Evolutionary conservation across 768 basidiomycete genomes (phyloP).

Genomic region (Hericium alpestre): DNA sequence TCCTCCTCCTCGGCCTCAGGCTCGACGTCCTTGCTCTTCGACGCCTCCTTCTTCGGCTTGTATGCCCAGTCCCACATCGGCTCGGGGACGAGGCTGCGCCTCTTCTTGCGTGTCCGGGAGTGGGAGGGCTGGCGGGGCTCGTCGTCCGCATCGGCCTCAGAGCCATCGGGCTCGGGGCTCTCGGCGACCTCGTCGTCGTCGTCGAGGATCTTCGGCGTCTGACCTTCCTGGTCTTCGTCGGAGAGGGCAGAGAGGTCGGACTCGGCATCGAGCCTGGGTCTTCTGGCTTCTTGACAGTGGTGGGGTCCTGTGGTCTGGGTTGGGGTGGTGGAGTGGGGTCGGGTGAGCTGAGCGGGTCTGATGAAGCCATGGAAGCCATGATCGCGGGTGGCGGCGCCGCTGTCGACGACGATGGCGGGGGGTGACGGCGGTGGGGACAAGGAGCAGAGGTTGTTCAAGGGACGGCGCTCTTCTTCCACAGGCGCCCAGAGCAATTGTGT

Average conservation of each 20-base stretch:
- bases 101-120: constrained; percentile 28
- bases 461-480: not conserved
- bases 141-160: constrained; percentile 16
- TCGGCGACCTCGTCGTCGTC: constrained; percentile 11
- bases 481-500: not conserved
- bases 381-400: not conserved
- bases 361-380: constrained; percentile 40
- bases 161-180: constrained; percentile 18
- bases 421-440: not conserved
- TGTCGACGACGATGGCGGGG: not conserved
- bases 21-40: constrained; percentile 23
- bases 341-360: constrained; percentile 56
- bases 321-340: constrained; percentile 48
- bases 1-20: constrained; percentile 32
- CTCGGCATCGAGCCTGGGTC: constrained; percentile 43
- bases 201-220: constrained; percentile 14
- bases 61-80: constrained; percentile 84
- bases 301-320: constrained; percentile 16
- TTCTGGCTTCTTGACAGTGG: constrained; percentile 20
- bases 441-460: not conserved
- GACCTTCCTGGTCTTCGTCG: constrained; percentile 62
- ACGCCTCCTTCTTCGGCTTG: constrained; percentile 22
- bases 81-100: constrained; percentile 63
- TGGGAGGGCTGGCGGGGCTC: constrained; percentile 9
- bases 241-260: constrained; percentile 80